Base-by-base conservation (phyloP, 306 rosid species). In the Vigna mungo region DNA sequence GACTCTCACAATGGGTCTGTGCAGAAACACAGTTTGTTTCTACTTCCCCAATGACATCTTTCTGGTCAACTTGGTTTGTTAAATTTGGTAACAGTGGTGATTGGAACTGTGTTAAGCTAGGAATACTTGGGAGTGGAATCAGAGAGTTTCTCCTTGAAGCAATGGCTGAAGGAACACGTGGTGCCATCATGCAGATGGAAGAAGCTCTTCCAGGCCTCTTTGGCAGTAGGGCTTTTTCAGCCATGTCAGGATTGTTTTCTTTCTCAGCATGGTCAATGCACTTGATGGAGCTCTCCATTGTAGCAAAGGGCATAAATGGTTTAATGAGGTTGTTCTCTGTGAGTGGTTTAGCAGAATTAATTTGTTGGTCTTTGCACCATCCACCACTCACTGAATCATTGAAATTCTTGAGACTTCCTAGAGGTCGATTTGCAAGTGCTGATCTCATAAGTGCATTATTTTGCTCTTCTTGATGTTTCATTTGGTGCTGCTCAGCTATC, bases 401-500 rank as follows among this genome's bases (percentile, higher is more conserved):
- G 6, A 86, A 82, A 83, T 59, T 83, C 83, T 86, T 94, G 81
- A 85, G 85, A 80, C 72, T 80, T 83, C 80, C 88, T 66, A 83
- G 65, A 17, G 90, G 87, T 69, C 87, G 82, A 54, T 27, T 89
- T 2, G 78, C 87, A 6, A 84, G 87, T 32, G 85, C 80, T 48
- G 90, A 83, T 80, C 89, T 89, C 71, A 51, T 25, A 12, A 84
- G 80, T 77, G 86, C 69, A 15, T 32, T 80, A 56, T 16, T 81
- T 76, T 88, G 96, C 61, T 92, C 97, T 48, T 94, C 97, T 76
- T 81, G 93, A 49, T 82, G 76, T 76, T 86, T 89, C 83, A 86
- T 75, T 76, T 84, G 89, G 23, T 90, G 95, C 77, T 94, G 97
- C 89, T 96, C 98, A 5, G 99, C 97, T 86, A 92, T 92, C 87